Base-by-base conservation (phyloP, 1,139 yeast genomes). In the Saccharomyces pastorianus region DNA sequence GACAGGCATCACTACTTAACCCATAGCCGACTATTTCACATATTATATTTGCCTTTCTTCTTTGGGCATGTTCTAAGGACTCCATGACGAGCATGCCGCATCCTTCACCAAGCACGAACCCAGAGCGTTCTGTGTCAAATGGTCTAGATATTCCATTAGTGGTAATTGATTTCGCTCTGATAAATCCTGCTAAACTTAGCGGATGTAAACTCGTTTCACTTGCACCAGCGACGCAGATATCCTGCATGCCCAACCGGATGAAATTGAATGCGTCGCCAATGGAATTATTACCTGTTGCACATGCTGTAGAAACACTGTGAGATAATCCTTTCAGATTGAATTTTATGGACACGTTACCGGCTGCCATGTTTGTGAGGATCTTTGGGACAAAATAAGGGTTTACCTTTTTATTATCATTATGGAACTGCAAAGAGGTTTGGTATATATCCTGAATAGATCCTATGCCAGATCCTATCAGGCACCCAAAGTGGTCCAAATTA, bases 41-140 rank as follows among this genome's bases (percentile, higher is more conserved):
- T 62, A 88, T 84, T 2, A 93, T 86, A 0, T 79, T 75, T 1
- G 79, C 76, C 0, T 84, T 84, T 62, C 99, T 76, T 0, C 66
- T 68, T 50, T 74, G 61, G 0, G 97, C 98, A 71, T 87, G 95
- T 27, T 85, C 85, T 54, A 88, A 73, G 28, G 80, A 82, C 69
- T 93, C 98, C 34, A 95, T 67, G 0, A 91, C 75, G 49, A 95
- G 59, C 1, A 88, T 78, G 4, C 97, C 99, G 28, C 93, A 76
- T 1, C 99, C 99, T 73, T 95, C 99, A 47, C 96, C 85, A 51
- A 95, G 76, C 0, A 95, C 97, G 71, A 95, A 95, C 6, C 99
- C 99, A 57, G 78, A 79, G 56, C 99, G 73, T 6, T 73, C 71
- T 14, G 70, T 70, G 67, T 95, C 99, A 71, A 95, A 95, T 0